Evolutionary conservation across 345 rosid genomes (phyloP).

Genomic region (Pseudoturritis turrita): DNA sequence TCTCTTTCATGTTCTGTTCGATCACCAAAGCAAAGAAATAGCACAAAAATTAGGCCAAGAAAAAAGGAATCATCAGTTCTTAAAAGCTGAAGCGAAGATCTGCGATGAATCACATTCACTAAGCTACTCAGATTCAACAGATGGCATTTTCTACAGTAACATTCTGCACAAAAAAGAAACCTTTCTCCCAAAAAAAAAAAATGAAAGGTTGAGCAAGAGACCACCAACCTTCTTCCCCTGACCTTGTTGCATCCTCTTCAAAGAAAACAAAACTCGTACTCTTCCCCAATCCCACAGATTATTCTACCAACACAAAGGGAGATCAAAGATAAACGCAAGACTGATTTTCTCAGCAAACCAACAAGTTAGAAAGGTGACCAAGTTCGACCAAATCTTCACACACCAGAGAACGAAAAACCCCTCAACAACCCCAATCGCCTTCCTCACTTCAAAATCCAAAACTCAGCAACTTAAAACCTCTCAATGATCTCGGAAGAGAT

Average conservation of each 20-base stretch:
- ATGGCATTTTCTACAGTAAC: not conserved
- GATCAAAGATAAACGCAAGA: not conserved
- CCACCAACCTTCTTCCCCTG: conserved; percentile 39
- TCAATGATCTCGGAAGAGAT: conserved; percentile 15
- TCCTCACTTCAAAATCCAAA: not conserved
- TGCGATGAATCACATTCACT: not conserved
- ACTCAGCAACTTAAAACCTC: not conserved
- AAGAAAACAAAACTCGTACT: not conserved
- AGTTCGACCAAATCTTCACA: not conserved
- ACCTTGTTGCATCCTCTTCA: conserved; percentile 41
- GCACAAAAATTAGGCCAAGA: not conserved
- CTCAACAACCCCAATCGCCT: conserved; percentile 23
- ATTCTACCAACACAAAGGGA: not conserved
- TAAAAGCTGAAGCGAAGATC: not conserved
- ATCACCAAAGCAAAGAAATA: conserved; percentile 1
- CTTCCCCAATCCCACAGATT: conserved; percentile 6
- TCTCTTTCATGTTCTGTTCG: conserved; percentile 59
- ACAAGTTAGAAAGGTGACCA: conserved; percentile 10
- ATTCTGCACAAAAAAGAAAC: not conserved
- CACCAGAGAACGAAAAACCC: not conserved
- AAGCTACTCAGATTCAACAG: not conserved
- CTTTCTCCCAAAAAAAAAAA: not conserved
- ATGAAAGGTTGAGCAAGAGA: not conserved
- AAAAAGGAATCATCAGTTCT: not conserved
- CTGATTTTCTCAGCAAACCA: conserved; percentile 4